A percentile compares a stretch with the other conserved stretches of the same genome.
Conservation (phyloP, 1,139 yeast species). For the Debaryomycetaceae sp. region DNA sequence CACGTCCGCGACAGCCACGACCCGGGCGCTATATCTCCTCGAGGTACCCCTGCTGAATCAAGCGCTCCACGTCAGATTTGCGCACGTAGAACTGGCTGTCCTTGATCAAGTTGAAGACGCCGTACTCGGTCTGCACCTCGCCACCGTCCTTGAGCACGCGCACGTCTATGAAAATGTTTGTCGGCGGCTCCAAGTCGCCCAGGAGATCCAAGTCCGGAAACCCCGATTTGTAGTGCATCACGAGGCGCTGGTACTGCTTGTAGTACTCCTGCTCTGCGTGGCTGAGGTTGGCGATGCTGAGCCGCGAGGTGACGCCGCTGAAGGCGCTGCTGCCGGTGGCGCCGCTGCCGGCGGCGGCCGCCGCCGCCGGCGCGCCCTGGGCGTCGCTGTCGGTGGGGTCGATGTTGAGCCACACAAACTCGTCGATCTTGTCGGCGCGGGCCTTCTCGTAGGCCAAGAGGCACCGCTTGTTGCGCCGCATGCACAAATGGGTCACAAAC, state of each 20-base stretch:
- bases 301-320: constrained; percentile 26
- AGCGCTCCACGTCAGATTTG: constrained; percentile 87
- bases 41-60: constrained; percentile 90
- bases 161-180: constrained; percentile 87
- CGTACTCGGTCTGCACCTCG: constrained; percentile 95
- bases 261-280: constrained; percentile 80
- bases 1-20: background rate
- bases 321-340: constrained; percentile 8
- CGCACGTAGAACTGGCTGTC: constrained; percentile 94
- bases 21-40: constrained; percentile 53
- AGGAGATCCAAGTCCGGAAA: constrained; percentile 84
- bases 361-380: background rate
- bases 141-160: constrained; percentile 93
- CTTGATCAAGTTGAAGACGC: constrained; percentile 90
- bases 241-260: constrained; percentile 63
- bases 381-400: constrained; percentile 23
- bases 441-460: constrained; percentile 75
- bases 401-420: constrained; percentile 63
- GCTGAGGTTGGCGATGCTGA: constrained; percentile 51
- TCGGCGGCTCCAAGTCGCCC: constrained; percentile 87
- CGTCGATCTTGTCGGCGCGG: constrained; percentile 65
- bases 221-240: constrained; percentile 72
- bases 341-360: constrained; percentile 2
- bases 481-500: constrained; percentile 75
- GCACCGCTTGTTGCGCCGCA: constrained; percentile 87